Evolutionary conservation across 2,329 filamentous ascomycete genomes (phyloP), one percentile per base, ranked within the genome.

Genomic region (Aspergillus brunneoviolaceus): DNA sequence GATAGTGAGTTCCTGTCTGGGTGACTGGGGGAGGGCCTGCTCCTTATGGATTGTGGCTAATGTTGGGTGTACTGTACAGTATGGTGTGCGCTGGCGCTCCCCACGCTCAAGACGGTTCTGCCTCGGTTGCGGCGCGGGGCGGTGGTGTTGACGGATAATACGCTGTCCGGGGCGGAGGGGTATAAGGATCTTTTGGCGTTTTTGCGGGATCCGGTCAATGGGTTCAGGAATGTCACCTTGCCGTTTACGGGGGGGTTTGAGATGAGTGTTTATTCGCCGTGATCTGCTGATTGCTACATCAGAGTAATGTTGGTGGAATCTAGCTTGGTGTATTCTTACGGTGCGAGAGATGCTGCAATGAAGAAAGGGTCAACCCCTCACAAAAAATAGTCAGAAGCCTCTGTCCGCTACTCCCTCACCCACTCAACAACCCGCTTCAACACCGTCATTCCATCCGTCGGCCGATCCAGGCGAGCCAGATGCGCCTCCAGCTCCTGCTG

Each of bases 1-100:
- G 85, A 88, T 65, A 88, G 85, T 88, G 70, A 77, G 84, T 80
- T 33, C 47, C 10, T 49, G 27, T 29, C 27, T 29, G 27, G 27
- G 9, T 35, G 16, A 5, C 9, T 23, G 4, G 23, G 4, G 23
- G 4, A 4, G 4, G 23, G 23, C 3, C 5, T 23, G 23, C 23
- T 5, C 23, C 23, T 23, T 4, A 23, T 4, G 57, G 45, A 54
- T 21, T 1, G 31, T 47, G 23, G n/a, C 29, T n/a, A n/a, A 11
- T 21, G 27, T 29, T 2, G 2, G 27, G 7, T 27, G 27, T 6
- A 4, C 60, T 29, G 1, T 7, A 4, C 60, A 79, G 76, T 80
- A 53, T 80, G 77, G 77, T 60, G 76, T 0, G 60, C 70, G 6
- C 66, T 79, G 29, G 71, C 75, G 3, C 68, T 79, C 11, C 76